Evolutionary conservation across 2,329 filamentous ascomycete species (phyloP).

Genomic region (Cladobotryum mycophilum): DNA sequence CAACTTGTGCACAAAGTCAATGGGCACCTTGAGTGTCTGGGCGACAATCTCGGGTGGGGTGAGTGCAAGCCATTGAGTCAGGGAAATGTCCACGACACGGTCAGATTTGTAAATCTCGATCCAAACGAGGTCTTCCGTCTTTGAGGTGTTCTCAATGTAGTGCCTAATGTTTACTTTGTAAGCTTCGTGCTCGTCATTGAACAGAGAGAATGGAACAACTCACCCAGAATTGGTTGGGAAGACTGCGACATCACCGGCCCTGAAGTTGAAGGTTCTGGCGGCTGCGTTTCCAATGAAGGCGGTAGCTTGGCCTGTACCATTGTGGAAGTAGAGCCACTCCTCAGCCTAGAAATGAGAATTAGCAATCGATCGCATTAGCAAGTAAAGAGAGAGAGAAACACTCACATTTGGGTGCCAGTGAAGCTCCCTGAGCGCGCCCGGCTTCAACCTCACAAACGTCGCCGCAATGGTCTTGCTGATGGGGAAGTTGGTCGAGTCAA

Average conservation of each 20-base stretch:
- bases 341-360: constrained; percentile 42
- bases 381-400: neutral
- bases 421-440: constrained; percentile 56
- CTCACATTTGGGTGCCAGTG: constrained; percentile 65
- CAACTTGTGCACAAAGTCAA: constrained; percentile 48
- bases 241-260: constrained; percentile 59
- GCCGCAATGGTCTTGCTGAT: constrained; percentile 60
- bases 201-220: constrained; percentile 13
- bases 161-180: constrained; percentile 34
- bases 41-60: constrained; percentile 59
- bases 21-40: constrained; percentile 51
- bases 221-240: constrained; percentile 59
- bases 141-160: constrained; percentile 63
- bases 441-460: constrained; percentile 57
- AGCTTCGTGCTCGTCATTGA: too few species aligned
- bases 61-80: constrained; percentile 64
- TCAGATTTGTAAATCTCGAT: constrained; percentile 66
- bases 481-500: constrained; percentile 63
- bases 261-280: constrained; percentile 61
- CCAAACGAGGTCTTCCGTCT: constrained; percentile 58
- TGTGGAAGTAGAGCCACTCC: constrained; percentile 67
- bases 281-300: constrained; percentile 57
- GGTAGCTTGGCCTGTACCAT: constrained; percentile 54
- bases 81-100: constrained; percentile 57
- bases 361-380: neutral